Percentiles rank a stretch among this genome's conserved stretches.
Evolutionary conservation across 345 rosid genomes (phyloP).

Genomic region (Corchorus olitorius): DNA sequence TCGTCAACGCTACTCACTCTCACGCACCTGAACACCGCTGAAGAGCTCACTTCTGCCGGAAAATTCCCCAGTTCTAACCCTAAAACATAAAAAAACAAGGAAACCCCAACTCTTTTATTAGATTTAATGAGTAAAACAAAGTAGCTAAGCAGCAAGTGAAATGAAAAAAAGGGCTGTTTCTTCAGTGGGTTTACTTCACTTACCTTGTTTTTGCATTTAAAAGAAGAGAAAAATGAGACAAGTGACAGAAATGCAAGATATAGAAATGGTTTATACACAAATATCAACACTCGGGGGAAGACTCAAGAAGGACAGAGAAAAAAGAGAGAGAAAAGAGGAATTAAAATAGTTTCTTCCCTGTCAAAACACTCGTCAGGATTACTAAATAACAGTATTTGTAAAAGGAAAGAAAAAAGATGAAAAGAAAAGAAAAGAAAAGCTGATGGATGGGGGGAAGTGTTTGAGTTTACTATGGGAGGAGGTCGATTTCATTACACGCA

Average conservation of each 20-base stretch:
- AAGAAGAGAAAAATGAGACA: background rate
- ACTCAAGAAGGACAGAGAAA: conserved; percentile 10
- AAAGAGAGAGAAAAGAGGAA: conserved; percentile 7
- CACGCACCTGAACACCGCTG: conserved; percentile 78
- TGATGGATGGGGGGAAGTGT: background rate
- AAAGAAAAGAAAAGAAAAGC: conserved; percentile 32
- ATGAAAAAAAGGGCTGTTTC: background rate
- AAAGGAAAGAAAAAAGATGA: conserved; percentile 6
- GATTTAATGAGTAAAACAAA: background rate
- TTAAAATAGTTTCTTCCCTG: conserved; percentile 40
- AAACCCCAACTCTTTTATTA: background rate
- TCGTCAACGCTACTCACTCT: conserved; percentile 73
- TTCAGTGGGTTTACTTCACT: background rate
- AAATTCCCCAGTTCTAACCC: conserved; percentile 78
- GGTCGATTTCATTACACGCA: conserved; percentile 28
- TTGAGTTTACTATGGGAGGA: conserved; percentile 4
- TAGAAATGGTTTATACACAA: background rate
- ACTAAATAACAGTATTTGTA: conserved; percentile 34
- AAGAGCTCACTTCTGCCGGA: conserved; percentile 68
- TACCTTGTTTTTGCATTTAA: background rate
- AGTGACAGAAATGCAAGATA: conserved; percentile 1
- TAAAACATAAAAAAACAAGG: conserved; percentile 17
- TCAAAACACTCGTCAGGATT: conserved; percentile 39
- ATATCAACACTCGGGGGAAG: conserved; percentile 26
- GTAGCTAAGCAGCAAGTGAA: background rate